phyloP scores from a whole-genome alignment of 2,329 filamentous ascomycete genomes.

The Aspergillus piperis region DNA sequence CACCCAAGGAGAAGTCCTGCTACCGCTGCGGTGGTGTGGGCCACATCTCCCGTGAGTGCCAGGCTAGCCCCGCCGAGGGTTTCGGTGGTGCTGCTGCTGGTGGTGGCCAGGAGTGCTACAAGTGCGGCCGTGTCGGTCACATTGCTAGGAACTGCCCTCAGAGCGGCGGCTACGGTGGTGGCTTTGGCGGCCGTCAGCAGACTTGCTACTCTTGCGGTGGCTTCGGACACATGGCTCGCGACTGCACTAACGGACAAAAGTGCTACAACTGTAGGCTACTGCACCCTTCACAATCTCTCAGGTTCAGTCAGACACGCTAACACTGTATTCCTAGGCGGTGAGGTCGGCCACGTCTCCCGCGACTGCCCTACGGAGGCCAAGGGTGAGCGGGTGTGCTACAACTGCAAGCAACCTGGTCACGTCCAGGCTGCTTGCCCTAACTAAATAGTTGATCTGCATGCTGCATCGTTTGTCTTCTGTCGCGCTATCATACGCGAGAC shows the following conservation, averaged over 20 bases:
- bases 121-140: conserved; percentile 95
- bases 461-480: conserved; percentile 29
- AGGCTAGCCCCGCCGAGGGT: conserved; percentile 48
- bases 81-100: conserved; percentile 45
- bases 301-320: conserved; percentile 9
- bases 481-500: conserved; percentile 25
- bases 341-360: conserved; percentile 91
- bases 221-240: conserved; percentile 94
- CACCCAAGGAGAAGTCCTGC: conserved; percentile 79
- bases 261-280: conserved; percentile 88
- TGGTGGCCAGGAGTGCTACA: conserved; percentile 81
- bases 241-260: conserved; percentile 98
- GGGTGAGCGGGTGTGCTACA: conserved; percentile 97
- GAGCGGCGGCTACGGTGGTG: conserved; percentile 46
- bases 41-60: conserved; percentile 83
- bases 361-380: conserved; percentile 93
- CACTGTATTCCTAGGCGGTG: conserved; percentile 57
- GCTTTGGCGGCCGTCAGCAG: conserved; percentile 63
- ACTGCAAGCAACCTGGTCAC: conserved; percentile 84
- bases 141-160: conserved; percentile 72
- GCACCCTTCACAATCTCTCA: background rate
- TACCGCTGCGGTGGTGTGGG: conserved; percentile 71
- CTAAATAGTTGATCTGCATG: conserved; percentile 47
- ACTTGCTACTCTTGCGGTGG: conserved; percentile 99
- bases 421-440: conserved; percentile 93